Evolutionary conservation across 192 early-diverging fungal species (phyloP).

Genomic region (Backusella tarrabulga): DNA sequence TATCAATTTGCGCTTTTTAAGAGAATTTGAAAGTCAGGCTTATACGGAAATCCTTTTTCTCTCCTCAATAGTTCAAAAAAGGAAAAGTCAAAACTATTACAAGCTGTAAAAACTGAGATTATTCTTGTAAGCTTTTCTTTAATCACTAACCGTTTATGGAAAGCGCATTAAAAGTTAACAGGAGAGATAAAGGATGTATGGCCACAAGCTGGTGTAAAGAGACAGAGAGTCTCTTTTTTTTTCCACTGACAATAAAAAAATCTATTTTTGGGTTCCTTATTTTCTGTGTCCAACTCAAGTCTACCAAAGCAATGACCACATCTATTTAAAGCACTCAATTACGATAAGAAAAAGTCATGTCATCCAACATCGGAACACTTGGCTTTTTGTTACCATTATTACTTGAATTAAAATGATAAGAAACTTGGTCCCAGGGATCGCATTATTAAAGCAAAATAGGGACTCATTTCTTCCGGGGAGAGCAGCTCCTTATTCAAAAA

Average conservation of each 20-base stretch:
- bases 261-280: not conserved
- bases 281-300: not conserved
- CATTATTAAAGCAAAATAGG: not conserved
- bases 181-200: not conserved
- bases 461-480: not conserved
- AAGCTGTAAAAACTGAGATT: not conserved
- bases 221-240: too few species aligned
- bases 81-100: not conserved
- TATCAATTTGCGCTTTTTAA: conserved; percentile 10
- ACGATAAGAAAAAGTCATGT: not conserved
- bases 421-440: not conserved
- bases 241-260: not conserved
- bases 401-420: not conserved
- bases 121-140: not conserved
- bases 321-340: not conserved
- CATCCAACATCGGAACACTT: not conserved
- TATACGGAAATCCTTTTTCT: not conserved
- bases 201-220: not conserved
- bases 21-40: conserved; percentile 3
- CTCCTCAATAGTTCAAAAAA: not conserved
- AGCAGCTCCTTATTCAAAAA: not conserved
- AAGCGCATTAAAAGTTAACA: not conserved
- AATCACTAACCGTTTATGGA: not conserved
- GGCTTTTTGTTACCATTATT: too few species aligned
- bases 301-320: not conserved